A percentile compares a stretch with the other conserved stretches of the same genome.
These are phyloP conservation scores for Parmelia sp. DNA, from an alignment of 495 filamentous ascomycete species.

Conservation along the genomic window DNA sequence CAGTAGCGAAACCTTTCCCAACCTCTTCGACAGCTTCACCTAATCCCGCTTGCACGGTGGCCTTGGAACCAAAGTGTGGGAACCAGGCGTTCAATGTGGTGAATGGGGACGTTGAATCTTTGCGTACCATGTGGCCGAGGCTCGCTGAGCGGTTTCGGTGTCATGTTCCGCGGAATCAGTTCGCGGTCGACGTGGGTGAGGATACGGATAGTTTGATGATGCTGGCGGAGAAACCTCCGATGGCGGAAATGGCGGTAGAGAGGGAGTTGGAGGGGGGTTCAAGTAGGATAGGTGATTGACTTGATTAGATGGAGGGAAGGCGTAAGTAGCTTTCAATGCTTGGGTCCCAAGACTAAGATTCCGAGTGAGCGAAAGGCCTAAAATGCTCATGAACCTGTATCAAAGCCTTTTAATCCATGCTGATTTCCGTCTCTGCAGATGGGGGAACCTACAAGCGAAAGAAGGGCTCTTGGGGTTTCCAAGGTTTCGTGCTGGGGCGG, in stretches of 20 bases:
- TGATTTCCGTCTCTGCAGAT: slow-evolving; percentile 18
- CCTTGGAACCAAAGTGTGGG: slow-evolving; percentile 32
- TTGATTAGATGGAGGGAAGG: slow-evolving; percentile 47
- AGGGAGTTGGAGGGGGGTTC: slow-evolving; percentile 36
- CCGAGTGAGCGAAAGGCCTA: background rate
- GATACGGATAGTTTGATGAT: slow-evolving; percentile 24
- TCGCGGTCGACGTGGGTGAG: slow-evolving; percentile 29
- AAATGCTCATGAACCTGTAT: background rate
- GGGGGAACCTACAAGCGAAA: slow-evolving; percentile 38
- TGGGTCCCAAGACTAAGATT: background rate
- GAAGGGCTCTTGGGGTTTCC: slow-evolving; percentile 49
- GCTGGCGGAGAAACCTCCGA: slow-evolving; percentile 37
- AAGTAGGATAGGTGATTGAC: slow-evolving; percentile 43
- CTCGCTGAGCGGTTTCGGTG: slow-evolving; percentile 29
- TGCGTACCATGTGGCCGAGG: slow-evolving; percentile 52
- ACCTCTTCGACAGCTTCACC: slow-evolving; percentile 47
- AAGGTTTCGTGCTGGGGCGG: slow-evolving; percentile 46
- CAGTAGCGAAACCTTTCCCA: slow-evolving; percentile 43
- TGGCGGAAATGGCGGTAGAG: slow-evolving; percentile 35
- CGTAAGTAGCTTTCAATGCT: slow-evolving; percentile 10
- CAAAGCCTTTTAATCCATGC: background rate
- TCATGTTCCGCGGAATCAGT: slow-evolving; percentile 42
- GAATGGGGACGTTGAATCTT: slow-evolving; percentile 50
- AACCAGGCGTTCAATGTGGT: slow-evolving; percentile 53
- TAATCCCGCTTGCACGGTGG: slow-evolving; percentile 46